Percentiles rank a stretch among this genome's conserved stretches.
Conservation (phyloP, 345 rosid genomes). For the Linum usitatissimum region DNA sequence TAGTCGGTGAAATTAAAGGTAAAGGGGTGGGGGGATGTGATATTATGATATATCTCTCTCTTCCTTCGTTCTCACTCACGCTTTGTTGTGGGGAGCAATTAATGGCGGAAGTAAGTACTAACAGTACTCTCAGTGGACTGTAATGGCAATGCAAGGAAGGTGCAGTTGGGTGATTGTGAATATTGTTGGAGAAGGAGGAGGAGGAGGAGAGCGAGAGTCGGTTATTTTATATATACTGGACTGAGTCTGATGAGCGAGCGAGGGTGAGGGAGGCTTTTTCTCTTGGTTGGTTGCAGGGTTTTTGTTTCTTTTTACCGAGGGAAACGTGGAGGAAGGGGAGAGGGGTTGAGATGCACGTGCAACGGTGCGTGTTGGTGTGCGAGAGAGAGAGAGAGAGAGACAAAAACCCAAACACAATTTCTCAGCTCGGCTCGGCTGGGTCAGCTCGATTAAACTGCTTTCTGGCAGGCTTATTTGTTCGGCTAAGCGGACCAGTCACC, state of each 20-base stretch:
- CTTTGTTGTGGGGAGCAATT: constrained; percentile 27
- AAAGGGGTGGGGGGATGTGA: neutral
- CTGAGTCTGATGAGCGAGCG: too few relatives aligned
- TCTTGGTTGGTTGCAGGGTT: neutral
- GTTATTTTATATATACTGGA: too few relatives aligned
- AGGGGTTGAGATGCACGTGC: neutral
- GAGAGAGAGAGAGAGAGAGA: neutral
- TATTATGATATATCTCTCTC: neutral
- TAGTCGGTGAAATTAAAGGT: neutral
- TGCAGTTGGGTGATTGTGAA: neutral
- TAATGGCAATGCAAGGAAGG: neutral
- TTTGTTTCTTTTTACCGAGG: neutral
- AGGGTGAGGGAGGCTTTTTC: too few relatives aligned
- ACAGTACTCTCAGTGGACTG: constrained; percentile 2
- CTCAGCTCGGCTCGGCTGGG: too few relatives aligned
- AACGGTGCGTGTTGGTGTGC: neutral
- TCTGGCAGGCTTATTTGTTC: too few relatives aligned
- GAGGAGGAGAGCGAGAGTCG: neutral
- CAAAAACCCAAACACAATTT: neutral
- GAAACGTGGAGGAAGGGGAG: neutral
- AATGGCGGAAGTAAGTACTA: constrained; percentile 11
- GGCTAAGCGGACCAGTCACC: too few relatives aligned
- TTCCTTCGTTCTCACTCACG: constrained; percentile 14
- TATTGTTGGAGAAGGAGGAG: neutral
- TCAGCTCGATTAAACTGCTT: too few relatives aligned